These are phyloP conservation scores for Diplogelasinospora grovesii DNA, from an alignment of 495 filamentous ascomycete genomes.

Conservation along the genomic window DNA sequence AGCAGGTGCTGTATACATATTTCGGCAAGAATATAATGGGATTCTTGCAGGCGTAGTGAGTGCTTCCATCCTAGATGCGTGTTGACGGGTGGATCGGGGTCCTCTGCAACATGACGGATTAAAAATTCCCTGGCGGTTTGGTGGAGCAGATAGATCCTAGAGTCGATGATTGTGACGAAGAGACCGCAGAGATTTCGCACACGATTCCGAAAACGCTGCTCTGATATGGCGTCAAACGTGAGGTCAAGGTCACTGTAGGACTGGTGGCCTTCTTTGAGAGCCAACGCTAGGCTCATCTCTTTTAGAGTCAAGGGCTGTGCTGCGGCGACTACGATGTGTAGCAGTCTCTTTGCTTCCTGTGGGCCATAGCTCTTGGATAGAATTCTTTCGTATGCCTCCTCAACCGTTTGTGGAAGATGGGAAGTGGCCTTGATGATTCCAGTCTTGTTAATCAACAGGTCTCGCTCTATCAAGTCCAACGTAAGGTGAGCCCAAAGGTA, in stretches of 20 bases:
- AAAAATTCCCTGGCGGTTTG: constrained; percentile 40
- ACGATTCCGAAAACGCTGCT: constrained; percentile 16
- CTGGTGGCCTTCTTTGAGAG: constrained; percentile 14
- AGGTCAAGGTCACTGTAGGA: constrained; percentile 16
- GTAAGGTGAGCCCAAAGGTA: constrained; percentile 34
- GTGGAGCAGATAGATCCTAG: constrained; percentile 35
- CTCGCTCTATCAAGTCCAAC: constrained; percentile 21
- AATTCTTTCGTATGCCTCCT: constrained; percentile 39
- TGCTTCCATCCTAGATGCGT: constrained; percentile 16
- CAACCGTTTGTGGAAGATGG: constrained; percentile 27
- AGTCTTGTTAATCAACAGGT: constrained; percentile 12
- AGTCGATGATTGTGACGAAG: constrained; percentile 29
- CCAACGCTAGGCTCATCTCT: constrained; percentile 35
- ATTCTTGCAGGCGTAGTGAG: constrained; percentile 16
- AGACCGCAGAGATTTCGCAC: constrained; percentile 35
- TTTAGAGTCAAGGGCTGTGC: constrained; percentile 29
- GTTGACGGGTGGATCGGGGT: not conserved
- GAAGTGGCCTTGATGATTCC: constrained; percentile 17
- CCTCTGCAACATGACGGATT: constrained; percentile 8
- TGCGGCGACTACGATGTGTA: constrained; percentile 37
- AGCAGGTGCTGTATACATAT: constrained; percentile 30
- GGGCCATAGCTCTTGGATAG: constrained; percentile 21
- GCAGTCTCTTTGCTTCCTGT: constrained; percentile 22
- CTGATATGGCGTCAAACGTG: constrained; percentile 11
- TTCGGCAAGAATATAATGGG: constrained; percentile 24